Percentiles rank a stretch among this genome's conserved stretches.
phyloP scores from a whole-genome alignment of 495 filamentous ascomycete species.

The Trichocladium antarcticum region DNA sequence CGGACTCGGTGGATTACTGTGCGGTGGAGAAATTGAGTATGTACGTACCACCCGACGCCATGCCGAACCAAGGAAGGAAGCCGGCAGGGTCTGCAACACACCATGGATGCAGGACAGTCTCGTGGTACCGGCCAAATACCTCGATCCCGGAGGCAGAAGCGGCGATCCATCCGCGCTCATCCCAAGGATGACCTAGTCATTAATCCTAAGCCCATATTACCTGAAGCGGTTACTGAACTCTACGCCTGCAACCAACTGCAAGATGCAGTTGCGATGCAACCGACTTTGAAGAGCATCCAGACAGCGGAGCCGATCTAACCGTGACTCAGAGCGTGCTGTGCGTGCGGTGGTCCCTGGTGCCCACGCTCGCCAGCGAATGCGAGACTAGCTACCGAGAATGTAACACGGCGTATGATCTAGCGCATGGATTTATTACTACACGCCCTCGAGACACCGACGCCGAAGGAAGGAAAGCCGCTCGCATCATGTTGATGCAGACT shows the following conservation, averaged over 20 bases:
- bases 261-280: neutral
- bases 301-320: conserved; percentile 8
- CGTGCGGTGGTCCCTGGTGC: too few relatives aligned
- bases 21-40: neutral
- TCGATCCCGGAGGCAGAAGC: conserved; percentile 15
- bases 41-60: conserved; percentile 1
- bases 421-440: too few relatives aligned
- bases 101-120: conserved; percentile 10
- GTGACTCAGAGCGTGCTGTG: conserved; percentile 13
- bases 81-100: conserved; percentile 16
- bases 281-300: neutral
- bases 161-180: conserved; percentile 12
- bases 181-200: conserved; percentile 2
- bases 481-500: too few relatives aligned
- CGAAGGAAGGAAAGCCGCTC: too few relatives aligned
- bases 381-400: too few relatives aligned
- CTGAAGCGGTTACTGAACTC: too few relatives aligned
- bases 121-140: conserved; percentile 20
- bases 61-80: conserved; percentile 6
- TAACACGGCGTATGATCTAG: too few relatives aligned
- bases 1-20: neutral
- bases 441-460: too few relatives aligned
- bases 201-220: conserved; percentile 10
- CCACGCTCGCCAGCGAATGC: too few relatives aligned
- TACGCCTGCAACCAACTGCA: too few relatives aligned